Conservation (phyloP, 495 filamentous ascomycete genomes). For the Parathielavia hyrcaniae region DNA sequence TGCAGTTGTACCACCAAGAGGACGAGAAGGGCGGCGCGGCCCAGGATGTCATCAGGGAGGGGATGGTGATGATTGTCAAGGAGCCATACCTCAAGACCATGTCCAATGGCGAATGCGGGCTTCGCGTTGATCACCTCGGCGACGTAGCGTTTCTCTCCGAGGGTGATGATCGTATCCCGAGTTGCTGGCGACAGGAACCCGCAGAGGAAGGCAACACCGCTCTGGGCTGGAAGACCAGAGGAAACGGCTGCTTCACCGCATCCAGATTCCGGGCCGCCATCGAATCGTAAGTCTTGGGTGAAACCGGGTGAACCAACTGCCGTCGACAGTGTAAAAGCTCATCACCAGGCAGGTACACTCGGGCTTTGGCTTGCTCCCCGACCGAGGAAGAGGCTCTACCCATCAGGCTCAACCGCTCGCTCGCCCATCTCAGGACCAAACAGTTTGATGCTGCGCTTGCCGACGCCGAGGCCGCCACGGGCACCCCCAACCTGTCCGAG, state of each 20-base stretch:
- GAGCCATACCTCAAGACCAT: slow-evolving; percentile 48
- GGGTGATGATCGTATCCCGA: slow-evolving; percentile 8
- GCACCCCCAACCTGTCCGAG: slow-evolving; percentile 20
- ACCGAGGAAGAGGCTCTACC: slow-evolving; percentile 1
- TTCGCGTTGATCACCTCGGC: slow-evolving; percentile 46
- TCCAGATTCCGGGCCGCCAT: slow-evolving; percentile 10
- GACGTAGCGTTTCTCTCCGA: slow-evolving; percentile 15
- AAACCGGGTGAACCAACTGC: not conserved
- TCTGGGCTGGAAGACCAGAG: slow-evolving; percentile 5
- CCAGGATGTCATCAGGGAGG: slow-evolving; percentile 28
- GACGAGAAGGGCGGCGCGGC: not conserved
- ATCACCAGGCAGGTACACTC: slow-evolving; percentile 12
- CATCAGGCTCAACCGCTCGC: slow-evolving; percentile 15
- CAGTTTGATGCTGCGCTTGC: slow-evolving; percentile 13
- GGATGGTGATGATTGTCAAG: slow-evolving; percentile 42
- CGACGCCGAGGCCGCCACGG: slow-evolving; percentile 2
- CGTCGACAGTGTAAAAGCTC: not conserved
- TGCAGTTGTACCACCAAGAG: slow-evolving; percentile 43
- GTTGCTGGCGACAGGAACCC: not conserved
- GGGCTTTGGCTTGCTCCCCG: slow-evolving; percentile 8
- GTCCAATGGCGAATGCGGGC: slow-evolving; percentile 33
- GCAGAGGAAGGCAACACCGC: not conserved
- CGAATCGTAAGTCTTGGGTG: not conserved
- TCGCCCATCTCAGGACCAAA: slow-evolving; percentile 5
- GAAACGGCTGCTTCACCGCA: slow-evolving; percentile 4